phyloP scores from a whole-genome alignment of 225 moss, liverwort and hornwort genomes.

The Pleurozium schreberi region DNA sequence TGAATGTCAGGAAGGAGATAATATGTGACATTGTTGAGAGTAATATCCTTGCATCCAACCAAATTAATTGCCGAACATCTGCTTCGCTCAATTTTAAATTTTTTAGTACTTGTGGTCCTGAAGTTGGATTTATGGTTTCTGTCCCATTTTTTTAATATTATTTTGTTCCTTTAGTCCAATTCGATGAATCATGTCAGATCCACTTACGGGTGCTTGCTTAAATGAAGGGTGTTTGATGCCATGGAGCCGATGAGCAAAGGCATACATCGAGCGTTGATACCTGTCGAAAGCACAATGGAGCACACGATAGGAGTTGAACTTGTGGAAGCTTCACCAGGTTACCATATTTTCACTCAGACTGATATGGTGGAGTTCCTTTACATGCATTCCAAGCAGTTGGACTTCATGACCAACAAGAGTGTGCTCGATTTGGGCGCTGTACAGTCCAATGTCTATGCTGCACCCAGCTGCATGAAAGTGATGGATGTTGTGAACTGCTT shows the following conservation, averaged over 20 bases:
- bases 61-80: not conserved
- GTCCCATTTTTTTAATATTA: not conserved
- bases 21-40: not conserved
- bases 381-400: conserved; percentile 38
- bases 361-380: conserved; percentile 74
- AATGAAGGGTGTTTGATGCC: conserved; percentile 58
- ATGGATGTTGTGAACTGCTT: conserved; percentile 79
- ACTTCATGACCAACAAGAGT: conserved; percentile 30
- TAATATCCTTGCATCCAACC: not conserved
- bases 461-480: conserved; percentile 71
- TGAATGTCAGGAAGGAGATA: not conserved
- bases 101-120: not conserved
- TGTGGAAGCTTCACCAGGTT: conserved; percentile 65
- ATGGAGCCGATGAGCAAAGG: conserved; percentile 90
- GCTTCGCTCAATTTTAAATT: not conserved
- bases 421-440: conserved; percentile 59
- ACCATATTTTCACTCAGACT: conserved; percentile 86
- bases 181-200: not conserved
- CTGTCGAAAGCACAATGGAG: conserved; percentile 42
- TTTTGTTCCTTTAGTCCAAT: not conserved
- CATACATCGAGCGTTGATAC: conserved; percentile 69
- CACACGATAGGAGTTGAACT: conserved; percentile 40
- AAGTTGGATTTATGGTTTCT: not conserved
- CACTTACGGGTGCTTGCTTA: not conserved
- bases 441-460: conserved; percentile 65